Evolutionary conservation across 2,329 filamentous ascomycete genomes (phyloP), one percentile per base, ranked within the genome.

Genomic region (Cladophialophora bantiana): DNA sequence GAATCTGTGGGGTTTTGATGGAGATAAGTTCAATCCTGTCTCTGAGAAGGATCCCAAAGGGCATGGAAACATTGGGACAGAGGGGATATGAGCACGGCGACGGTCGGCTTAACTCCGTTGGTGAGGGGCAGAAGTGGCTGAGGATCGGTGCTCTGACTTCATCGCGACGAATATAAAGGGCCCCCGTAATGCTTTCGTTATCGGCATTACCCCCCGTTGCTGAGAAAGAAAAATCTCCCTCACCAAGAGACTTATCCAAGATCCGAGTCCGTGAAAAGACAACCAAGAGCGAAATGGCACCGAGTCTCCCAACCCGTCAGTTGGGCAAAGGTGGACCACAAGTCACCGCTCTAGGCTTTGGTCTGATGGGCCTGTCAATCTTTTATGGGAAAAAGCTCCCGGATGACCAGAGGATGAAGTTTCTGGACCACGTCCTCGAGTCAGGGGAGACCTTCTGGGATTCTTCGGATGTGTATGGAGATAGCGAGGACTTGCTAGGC

Each of bases 401-500:
- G 2, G 80, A 85, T 13, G 75, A 80, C 50, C 79, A 83, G 18
- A 78, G 79, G 3, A 53, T 85, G 0, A 77, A 84, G 1, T 55
- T 62, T 18, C 15, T 62, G 26, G 82, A 85, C 66, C 77, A 79
- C 9, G 81, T 82, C 3, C 74, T 80, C 36, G 64, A 65, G 15
- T 45, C 61, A 12, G 66, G 66, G 32, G 53, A 67, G 58, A 62
- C 50, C 18, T 69, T 69, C n/a, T 69, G 67, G 67, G 50, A 62
- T 54, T 64, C 57, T 70, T 73, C 74, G 52, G 72, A 77, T 40
- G 70, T 80, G 9, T 85, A 86, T 59, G 78, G 75, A 7, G 64
- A 65, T 12, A 80, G 73, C 62, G 84, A 86, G 71, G 79, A 81
- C 3, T 70, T 85, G 0, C 42, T 86, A 3, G 82, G 82, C 0